A percentile compares a stretch with the other conserved stretches of the same genome.
Evolutionary conservation across 805 yeast species (phyloP).

Genomic region (Starmerella sirachaensis): DNA sequence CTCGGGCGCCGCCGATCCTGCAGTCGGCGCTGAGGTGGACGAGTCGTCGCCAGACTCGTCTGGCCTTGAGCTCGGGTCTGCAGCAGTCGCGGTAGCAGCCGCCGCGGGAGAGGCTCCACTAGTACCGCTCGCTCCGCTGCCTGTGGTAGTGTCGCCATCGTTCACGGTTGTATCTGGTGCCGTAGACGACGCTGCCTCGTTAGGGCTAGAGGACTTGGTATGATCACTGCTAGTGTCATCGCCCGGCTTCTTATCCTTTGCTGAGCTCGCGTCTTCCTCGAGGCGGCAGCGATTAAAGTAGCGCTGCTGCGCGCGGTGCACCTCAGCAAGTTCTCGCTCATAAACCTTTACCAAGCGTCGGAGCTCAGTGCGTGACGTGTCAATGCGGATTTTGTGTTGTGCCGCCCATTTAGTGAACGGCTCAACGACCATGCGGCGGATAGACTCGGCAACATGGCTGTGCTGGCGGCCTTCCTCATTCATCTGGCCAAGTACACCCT

Average conservation of each 20-base stretch:
- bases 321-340: conserved; percentile 39
- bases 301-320: conserved; percentile 44
- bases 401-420: conserved; percentile 68
- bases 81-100: not conserved
- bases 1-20: not conserved
- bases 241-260: not conserved
- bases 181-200: not conserved
- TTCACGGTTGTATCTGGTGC: not conserved
- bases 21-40: not conserved
- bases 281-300: conserved; percentile 70
- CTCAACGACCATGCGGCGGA: conserved; percentile 46
- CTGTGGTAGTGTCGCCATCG: not conserved
- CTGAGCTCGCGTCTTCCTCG: conserved; percentile 40
- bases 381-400: conserved; percentile 58
- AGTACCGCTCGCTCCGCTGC: not conserved
- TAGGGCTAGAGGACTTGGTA: not conserved
- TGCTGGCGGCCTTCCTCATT: conserved; percentile 48
- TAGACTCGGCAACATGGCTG: conserved; percentile 47
- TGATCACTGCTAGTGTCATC: not conserved
- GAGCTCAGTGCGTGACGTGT: conserved; percentile 45
- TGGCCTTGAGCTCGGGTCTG: no score
- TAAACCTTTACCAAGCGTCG: conserved; percentile 41
- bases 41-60: conserved; percentile 2
- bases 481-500: conserved; percentile 45
- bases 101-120: not conserved